Percentiles rank a stretch among this genome's conserved stretches.
phyloP scores from a whole-genome alignment of 352 stramenopile genomes.

The Phytophthora sp. region DNA sequence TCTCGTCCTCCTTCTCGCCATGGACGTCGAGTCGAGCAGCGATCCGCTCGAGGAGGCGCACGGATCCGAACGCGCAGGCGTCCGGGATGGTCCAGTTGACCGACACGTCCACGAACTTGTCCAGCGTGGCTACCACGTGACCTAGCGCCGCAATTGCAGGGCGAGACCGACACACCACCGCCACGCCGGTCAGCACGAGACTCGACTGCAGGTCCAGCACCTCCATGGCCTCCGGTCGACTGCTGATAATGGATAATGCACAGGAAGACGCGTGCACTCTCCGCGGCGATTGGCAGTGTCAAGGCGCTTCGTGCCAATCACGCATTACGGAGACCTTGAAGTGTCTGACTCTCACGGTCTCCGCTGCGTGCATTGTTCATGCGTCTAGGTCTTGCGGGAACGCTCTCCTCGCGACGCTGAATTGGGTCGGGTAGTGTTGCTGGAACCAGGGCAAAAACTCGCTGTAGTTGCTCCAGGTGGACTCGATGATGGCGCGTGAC shows the following conservation, averaged over 20 bases:
- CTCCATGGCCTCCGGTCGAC: not conserved
- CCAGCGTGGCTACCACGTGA: conserved; percentile 16
- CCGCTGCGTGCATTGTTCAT: too few species aligned
- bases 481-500: too few species aligned
- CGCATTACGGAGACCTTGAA: too few species aligned
- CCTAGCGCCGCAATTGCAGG: conserved; percentile 10
- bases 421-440: too few species aligned
- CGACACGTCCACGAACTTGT: conserved; percentile 16
- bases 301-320: too few species aligned
- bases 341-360: too few species aligned
- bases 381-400: too few species aligned
- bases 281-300: too few species aligned
- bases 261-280: too few species aligned
- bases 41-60: conserved; percentile 28
- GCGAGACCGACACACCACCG: conserved; percentile 19
- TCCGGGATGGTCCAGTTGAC: conserved; percentile 15
- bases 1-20: not conserved
- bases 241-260: not conserved
- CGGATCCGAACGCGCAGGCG: conserved; percentile 21
- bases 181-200: conserved; percentile 12
- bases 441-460: too few species aligned
- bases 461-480: too few species aligned
- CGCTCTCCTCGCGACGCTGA: too few species aligned
- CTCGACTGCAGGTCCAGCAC: not conserved
- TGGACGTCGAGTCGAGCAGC: not conserved